phyloP scores from a whole-genome alignment of 2,329 filamentous ascomycete genomes.

The Penicillium occitanis region DNA sequence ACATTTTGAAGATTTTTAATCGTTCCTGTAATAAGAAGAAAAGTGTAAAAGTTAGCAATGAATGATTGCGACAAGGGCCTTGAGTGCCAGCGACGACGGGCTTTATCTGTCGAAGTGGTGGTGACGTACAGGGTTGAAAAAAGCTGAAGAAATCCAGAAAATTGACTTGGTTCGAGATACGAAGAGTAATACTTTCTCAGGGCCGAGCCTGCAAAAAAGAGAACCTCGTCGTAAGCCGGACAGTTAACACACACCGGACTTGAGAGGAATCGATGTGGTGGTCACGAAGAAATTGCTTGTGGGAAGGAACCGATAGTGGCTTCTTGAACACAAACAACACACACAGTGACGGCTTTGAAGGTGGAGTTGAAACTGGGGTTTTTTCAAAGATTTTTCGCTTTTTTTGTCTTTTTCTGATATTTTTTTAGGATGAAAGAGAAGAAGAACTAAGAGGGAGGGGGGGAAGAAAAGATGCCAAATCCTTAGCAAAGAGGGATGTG shows the following conservation, averaged over 20 bases:
- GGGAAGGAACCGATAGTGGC: conserved; percentile 22
- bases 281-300: conserved; percentile 24
- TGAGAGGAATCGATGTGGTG: conserved; percentile 13
- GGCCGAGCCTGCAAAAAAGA: conserved; percentile 4
- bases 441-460: conserved; percentile 28
- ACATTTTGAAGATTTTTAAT: conserved; percentile 66
- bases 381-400: conserved; percentile 39
- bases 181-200: conserved; percentile 3
- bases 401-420: conserved; percentile 38
- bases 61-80: neutral
- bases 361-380: conserved; percentile 16
- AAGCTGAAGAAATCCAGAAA: conserved; percentile 13
- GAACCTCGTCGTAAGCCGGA: conserved; percentile 15
- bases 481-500: conserved; percentile 25
- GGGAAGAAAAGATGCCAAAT: conserved; percentile 25
- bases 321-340: conserved; percentile 33
- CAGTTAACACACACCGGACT: conserved; percentile 7
- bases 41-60: conserved; percentile 8
- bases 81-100: neutral
- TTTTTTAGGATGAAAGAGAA: conserved; percentile 32
- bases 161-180: conserved; percentile 3
- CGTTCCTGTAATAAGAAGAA: conserved; percentile 52
- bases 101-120: neutral
- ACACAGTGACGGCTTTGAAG: conserved; percentile 28
- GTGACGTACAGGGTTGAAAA: conserved; percentile 16